These are phyloP conservation scores for Rhynchosporium secalis DNA, from an alignment of 2,329 filamentous ascomycete species.

Conservation along the genomic window DNA sequence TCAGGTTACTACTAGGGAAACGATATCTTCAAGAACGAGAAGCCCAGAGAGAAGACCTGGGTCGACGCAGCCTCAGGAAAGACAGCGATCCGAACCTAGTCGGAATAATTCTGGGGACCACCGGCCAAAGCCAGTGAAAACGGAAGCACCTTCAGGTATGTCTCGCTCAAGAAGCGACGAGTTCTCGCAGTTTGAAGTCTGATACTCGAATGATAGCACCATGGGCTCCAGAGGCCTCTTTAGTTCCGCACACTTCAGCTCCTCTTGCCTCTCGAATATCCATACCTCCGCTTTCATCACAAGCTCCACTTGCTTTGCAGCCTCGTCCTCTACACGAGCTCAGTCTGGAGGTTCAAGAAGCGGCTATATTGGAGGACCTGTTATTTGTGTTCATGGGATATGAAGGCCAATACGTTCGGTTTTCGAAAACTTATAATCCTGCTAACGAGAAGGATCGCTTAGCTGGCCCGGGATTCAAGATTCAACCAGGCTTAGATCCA, in stretches of 20 bases:
- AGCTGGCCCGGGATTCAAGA: slow-evolving; percentile 76
- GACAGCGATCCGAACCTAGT: slow-evolving; percentile 31
- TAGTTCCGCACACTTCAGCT: slow-evolving; percentile 66
- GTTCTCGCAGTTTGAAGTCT: slow-evolving; percentile 9
- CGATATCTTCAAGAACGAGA: slow-evolving; percentile 56
- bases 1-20: slow-evolving; percentile 63
- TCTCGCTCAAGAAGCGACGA: neutral
- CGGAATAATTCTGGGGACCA: slow-evolving; percentile 34
- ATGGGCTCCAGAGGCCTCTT: slow-evolving; percentile 79
- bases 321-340: slow-evolving; percentile 69
- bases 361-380: slow-evolving; percentile 83
- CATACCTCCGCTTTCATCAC: slow-evolving; percentile 71
- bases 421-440: slow-evolving; percentile 78
- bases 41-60: slow-evolving; percentile 52
- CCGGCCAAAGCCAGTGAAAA: slow-evolving; percentile 42
- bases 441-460: slow-evolving; percentile 83
- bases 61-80: slow-evolving; percentile 25
- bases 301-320: slow-evolving; percentile 68
- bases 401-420: slow-evolving; percentile 96
- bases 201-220: slow-evolving; percentile 41
- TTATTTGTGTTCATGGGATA: slow-evolving; percentile 97
- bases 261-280: slow-evolving; percentile 51
- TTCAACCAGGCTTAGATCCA: slow-evolving; percentile 82
- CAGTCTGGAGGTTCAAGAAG: slow-evolving; percentile 79
- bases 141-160: slow-evolving; percentile 53